Base-by-base conservation (phyloP, 495 filamentous ascomycete genomes). In the Usnea hakonensis region DNA sequence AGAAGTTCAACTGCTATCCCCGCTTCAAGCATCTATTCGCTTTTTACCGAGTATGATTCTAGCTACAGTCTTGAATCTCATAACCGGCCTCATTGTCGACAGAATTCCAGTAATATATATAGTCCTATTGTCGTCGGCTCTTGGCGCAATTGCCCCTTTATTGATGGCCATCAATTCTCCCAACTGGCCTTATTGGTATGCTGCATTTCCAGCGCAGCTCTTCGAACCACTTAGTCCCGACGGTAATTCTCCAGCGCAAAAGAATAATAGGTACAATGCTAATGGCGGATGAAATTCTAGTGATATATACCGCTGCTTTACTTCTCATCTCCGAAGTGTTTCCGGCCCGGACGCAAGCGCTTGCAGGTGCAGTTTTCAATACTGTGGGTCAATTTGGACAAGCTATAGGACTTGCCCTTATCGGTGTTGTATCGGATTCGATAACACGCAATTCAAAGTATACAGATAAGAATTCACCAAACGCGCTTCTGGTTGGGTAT, bases 311-410 rank as follows among this genome's bases (percentile, higher is more conserved):
- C 0, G 75, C 86, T 3, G 78, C 78, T 1, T 79, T 82, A 56
- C 72, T 89, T 23, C 66, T 87, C 48, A 82, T 88, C 60, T 79
- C 83, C 1, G 70, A 77, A n/a, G 76, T 77, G 7, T 87, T 87
- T 64, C 80, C 84, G 0, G 61, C 73, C 1, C 69, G 80, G 53
- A 85, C 77, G 0, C 84, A 88, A 55, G 82, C 77, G 0, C 76
- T 89, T 1, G 84, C 82, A 2, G 84, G 85, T 5, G 85, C 81
- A 3, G 83, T 88, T 0, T 87, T 87, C 74, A 85, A 86, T 64
- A 84, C 83, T 0, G 68, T 83, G n/a, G 69, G 78, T 5, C 84
- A 87, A 66, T 78, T 87, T 56, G 86, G 86, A 0, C 83, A 76
- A 21, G 76, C 78, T 0, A 72, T 88, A 16, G 85, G 85, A 1